Evolutionary conservation across 163 green algal genomes (phyloP), one percentile per base, ranked within the genome.

Genomic region (Volvox carteri): DNA sequence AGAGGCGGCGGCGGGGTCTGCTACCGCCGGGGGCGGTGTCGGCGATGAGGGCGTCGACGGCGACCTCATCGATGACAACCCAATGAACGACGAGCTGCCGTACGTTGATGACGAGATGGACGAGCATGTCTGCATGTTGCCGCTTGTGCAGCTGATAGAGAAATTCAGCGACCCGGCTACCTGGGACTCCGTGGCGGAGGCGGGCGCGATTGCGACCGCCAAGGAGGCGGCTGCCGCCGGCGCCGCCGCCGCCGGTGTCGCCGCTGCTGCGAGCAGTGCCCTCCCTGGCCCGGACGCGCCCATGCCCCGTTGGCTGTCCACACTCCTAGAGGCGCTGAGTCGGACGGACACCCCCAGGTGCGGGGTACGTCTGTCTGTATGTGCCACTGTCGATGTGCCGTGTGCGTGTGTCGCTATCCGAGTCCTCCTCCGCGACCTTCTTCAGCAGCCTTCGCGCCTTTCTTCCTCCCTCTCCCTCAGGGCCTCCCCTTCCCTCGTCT

Each of bases 41-140:
- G n/a, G 8, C 46, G 48, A 12, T 50, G 48, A 62, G n/a, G n/a
- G n/a, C n/a, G n/a, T n/a, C n/a, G n/a, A n/a, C n/a, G n/a, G n/a
- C n/a, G n/a, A n/a, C n/a, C n/a, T n/a, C n/a, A n/a, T n/a, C 30
- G 37, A 56, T 48, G 37, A 58, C 48, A 48, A 56, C 75, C 7
- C 48, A 7, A 16, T 85, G 28, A 58, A 76, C 39, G 78, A 86
- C 78, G 41, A 56, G 33, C 65, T 87, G 81, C 33, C 67, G 65
- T 79, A 80, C 33, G 7, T 80, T 18, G 81, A 87, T 11, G 81
- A 87, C 48, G 81, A 87, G 67, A 80, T 87, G 65, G 81, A 87
- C 81, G 81, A 87, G 81, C 81, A 87, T 46, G 81, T 80, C 5
- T 78, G 42, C 60, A 78, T 79, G 65, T 46, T 80, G 65, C 81